A percentile compares a stretch with the other conserved stretches of the same genome.
Conservation (phyloP, 2,329 filamentous ascomycete species). For the Pseudofabraea citricarpa region DNA sequence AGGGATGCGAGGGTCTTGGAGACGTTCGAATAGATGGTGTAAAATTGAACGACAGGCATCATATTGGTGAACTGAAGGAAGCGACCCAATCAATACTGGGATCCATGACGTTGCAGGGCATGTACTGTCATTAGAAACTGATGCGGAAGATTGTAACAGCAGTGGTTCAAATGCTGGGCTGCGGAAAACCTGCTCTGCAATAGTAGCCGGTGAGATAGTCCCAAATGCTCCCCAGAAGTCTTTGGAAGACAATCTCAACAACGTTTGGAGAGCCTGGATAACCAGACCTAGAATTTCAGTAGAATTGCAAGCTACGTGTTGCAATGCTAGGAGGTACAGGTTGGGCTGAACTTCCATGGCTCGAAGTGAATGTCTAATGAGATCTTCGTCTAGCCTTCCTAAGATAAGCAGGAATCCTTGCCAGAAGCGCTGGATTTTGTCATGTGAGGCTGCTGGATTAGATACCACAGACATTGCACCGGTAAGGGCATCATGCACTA, state of each 20-base stretch:
- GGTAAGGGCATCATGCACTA: slow-evolving; percentile 69
- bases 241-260: slow-evolving; percentile 70
- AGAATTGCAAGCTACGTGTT: slow-evolving; percentile 45
- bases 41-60: slow-evolving; percentile 78
- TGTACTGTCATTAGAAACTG: slow-evolving; percentile 47
- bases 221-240: slow-evolving; percentile 89
- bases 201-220: slow-evolving; percentile 70
- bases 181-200: slow-evolving; percentile 79
- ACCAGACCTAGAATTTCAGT: slow-evolving; percentile 61
- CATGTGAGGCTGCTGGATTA: slow-evolving; percentile 41
- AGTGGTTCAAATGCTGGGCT: slow-evolving; percentile 62
- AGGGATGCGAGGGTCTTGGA: slow-evolving; percentile 51
- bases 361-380: slow-evolving; percentile 74
- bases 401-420: slow-evolving; percentile 69
- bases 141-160: slow-evolving; percentile 53
- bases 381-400: slow-evolving; percentile 64
- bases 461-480: slow-evolving; percentile 60
- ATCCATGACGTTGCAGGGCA: slow-evolving; percentile 72
- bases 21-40: slow-evolving; percentile 65
- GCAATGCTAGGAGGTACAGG: slow-evolving; percentile 59
- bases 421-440: slow-evolving; percentile 71
- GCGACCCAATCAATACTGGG: slow-evolving; percentile 68
- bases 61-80: slow-evolving; percentile 69
- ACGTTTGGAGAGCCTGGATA: slow-evolving; percentile 62
- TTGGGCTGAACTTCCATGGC: slow-evolving; percentile 73